Evolutionary conservation across 352 stramenopile genomes (phyloP).

Genomic region (Phytophthora tubulina): DNA sequence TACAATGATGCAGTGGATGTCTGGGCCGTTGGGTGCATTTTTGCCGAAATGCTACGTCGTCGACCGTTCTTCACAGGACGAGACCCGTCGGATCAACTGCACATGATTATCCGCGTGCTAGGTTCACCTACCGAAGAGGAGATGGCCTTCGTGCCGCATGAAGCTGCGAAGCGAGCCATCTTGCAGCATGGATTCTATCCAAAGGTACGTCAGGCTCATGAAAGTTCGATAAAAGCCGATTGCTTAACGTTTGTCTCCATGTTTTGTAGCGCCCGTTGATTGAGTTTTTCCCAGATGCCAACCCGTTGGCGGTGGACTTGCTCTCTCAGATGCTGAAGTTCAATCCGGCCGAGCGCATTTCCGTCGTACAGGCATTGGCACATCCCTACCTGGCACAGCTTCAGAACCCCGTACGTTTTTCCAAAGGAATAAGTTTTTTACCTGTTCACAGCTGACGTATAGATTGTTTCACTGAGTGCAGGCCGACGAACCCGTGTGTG

Average conservation of each 20-base stretch:
- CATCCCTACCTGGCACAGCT: constrained; percentile 92
- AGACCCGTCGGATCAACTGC: constrained; percentile 85
- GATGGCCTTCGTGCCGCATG: constrained; percentile 97
- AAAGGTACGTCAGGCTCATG: constrained; percentile 52
- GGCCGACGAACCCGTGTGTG: constrained; percentile 89
- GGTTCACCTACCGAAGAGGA: constrained; percentile 96
- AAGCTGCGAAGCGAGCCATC: constrained; percentile 86
- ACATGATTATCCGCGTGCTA: constrained; percentile 91
- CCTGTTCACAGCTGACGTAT: constrained; percentile 2
- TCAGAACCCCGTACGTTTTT: constrained; percentile 83
- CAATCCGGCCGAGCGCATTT: constrained; percentile 95
- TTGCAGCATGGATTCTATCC: constrained; percentile 86
- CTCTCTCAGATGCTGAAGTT: constrained; percentile 94
- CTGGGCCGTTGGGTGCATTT: constrained; percentile 98
- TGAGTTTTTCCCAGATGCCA: constrained; percentile 90
- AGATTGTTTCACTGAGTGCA: constrained; percentile 25
- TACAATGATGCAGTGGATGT: constrained; percentile 98
- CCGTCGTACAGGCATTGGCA: constrained; percentile 89
- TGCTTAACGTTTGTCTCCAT: neutral
- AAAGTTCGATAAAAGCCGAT: neutral
- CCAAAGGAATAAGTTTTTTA: neutral
- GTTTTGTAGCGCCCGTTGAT: constrained; percentile 63
- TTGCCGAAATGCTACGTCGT: constrained; percentile 98
- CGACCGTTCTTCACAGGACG: constrained; percentile 92
- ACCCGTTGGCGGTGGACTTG: constrained; percentile 85